Evolutionary conservation across 1,284 basidiomycete genomes (phyloP), one percentile per base, ranked within the genome.

Genomic region (Trametes pubescens): DNA sequence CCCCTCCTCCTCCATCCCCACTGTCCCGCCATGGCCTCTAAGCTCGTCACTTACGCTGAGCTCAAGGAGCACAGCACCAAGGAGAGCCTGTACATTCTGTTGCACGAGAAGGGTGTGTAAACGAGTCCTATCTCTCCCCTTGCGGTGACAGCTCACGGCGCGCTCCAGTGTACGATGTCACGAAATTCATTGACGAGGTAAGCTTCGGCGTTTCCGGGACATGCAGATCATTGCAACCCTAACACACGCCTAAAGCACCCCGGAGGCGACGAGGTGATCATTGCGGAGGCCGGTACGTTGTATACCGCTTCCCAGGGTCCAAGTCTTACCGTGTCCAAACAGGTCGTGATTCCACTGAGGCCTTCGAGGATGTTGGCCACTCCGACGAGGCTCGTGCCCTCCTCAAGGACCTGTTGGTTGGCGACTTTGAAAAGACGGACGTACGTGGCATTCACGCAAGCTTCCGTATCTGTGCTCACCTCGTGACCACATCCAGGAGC

Each of bases 301-400:
- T 38, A 34, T 64, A 37, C 46, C 18, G 29, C n/a, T 43, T 4
- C 38, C 37, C 9, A 14, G 22, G 8, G 37, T 29, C 6, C 9
- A 38, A 26, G 37, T 26, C 57, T 61, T 21, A 59, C 56, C 51
- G 51, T 69, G 61, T 65, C 11, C 37, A 35, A 68, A 22, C 73
- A 93, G 92, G 91, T 72, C 90, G 92, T 76, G 96, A 99, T 78
- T 96, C 95, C 32, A 98, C 97, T 48, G 98, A 99, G 77, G 95
- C 97, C 13, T 99, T 99, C 75, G 98, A 99, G 82, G 98, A 99
- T 78, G 96, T 99, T 53, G 97, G 98, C 49, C 97, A 99, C 86
- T 99, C 96, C 18, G 98, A 99, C 75, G 98, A 99, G 79, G 98
- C 97, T 18, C 90, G 97, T 64, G 90, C 84, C n/a, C 86, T 98